Conservation (phyloP, 371 early-diverging fungal genomes). For the Mortierella sp. region DNA sequence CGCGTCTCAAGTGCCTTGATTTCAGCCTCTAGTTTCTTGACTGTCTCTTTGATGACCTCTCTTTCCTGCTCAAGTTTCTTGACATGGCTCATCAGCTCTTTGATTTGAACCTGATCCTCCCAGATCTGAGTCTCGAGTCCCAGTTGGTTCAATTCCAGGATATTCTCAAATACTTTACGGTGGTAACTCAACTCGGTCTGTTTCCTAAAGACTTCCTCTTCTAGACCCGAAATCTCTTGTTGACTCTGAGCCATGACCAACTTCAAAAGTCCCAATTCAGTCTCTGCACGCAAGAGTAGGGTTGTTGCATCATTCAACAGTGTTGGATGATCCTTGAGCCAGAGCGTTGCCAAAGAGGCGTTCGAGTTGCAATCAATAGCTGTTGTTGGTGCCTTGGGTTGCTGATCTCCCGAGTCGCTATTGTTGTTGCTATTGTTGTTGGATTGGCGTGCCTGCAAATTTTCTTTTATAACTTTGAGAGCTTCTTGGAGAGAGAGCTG, state of each 20-base stretch:
- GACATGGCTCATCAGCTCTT: slow-evolving; percentile 4
- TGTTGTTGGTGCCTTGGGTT: not conserved
- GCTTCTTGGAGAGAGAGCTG: slow-evolving; percentile 17
- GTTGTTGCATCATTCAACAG: slow-evolving; percentile 24
- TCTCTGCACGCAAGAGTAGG: slow-evolving; percentile 39
- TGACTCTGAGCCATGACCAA: slow-evolving; percentile 46
- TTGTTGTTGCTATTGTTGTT: not conserved
- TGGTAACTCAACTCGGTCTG: slow-evolving; percentile 35
- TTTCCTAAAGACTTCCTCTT: slow-evolving; percentile 39
- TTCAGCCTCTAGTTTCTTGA: slow-evolving; percentile 17
- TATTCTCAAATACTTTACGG: slow-evolving; percentile 18
- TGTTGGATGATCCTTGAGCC: slow-evolving; percentile 4
- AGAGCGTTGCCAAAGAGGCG: not conserved
- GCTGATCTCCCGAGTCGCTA: not conserved
- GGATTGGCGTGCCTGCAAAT: slow-evolving; percentile 8
- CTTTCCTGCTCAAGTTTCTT: not conserved
- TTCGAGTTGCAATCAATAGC: slow-evolving; percentile 2
- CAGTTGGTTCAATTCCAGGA: slow-evolving; percentile 18
- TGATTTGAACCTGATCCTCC: slow-evolving; percentile 17
- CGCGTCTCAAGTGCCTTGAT: slow-evolving; percentile 1
- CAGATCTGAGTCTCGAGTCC: slow-evolving; percentile 21
- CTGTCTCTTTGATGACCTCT: not conserved
- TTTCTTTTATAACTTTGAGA: not conserved
- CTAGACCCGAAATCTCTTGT: slow-evolving; percentile 34
- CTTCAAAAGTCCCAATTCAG: slow-evolving; percentile 38